Conservation (phyloP, 495 filamentous ascomycete genomes). For the Hyaloscypha hepaticicola region DNA sequence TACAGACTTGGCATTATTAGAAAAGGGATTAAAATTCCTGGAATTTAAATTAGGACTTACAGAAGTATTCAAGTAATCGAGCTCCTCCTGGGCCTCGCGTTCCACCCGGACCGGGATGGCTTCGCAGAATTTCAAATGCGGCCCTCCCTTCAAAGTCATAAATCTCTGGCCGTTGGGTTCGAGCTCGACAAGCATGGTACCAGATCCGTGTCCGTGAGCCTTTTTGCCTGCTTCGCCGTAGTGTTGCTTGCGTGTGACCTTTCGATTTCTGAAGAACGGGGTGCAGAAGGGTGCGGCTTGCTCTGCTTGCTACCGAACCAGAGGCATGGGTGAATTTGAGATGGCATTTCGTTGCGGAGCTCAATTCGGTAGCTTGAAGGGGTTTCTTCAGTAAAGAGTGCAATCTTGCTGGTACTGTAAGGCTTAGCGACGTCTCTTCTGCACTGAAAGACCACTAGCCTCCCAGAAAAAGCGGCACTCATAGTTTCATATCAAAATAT, state of each 20-base stretch:
- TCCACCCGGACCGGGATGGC: constrained; percentile 36
- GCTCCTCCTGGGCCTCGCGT: constrained; percentile 40
- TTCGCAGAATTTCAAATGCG: constrained; percentile 34
- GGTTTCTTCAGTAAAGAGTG: no score
- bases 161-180: constrained; percentile 37
- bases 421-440: no score
- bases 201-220: constrained; percentile 29
- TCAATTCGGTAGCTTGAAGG: no score
- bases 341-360: not conserved
- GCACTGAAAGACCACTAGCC: no score
- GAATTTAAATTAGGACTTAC: no score
- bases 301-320: constrained; percentile 43
- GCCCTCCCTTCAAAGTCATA: constrained; percentile 41
- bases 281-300: constrained; percentile 41
- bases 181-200: constrained; percentile 33
- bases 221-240: constrained; percentile 28
- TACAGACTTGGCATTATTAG: no score
- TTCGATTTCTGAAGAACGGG: constrained; percentile 35
- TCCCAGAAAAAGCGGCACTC: no score
- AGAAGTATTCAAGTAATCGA: no score
- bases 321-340: constrained; percentile 36
- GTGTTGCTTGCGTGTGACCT: constrained; percentile 14
- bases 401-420: no score
- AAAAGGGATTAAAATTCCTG: no score
- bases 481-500: no score